Evolutionary conservation across 1,284 basidiomycete species (phyloP), one percentile per base, ranked within the genome.

Genomic region (Ustilago crameri): DNA sequence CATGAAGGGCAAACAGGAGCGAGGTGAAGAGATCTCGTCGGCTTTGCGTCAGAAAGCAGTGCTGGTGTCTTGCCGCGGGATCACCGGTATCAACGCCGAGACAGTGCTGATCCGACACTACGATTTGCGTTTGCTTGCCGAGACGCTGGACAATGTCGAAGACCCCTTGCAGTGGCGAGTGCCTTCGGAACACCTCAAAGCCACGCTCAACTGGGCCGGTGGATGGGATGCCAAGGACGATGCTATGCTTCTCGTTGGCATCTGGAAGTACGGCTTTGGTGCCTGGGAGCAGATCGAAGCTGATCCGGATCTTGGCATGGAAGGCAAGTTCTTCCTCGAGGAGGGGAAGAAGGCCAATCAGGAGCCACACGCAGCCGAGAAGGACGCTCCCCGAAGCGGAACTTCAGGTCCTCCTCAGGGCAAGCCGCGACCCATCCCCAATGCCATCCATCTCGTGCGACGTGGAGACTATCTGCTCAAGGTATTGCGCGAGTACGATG

Each of bases 281-380:
- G 93, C 91, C 74, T 99, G 96, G 96, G 96, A 98, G 82, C 87
- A 89, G 43, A 98, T 98, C 87, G 89, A 91, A 79, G 92, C 92
- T 81, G 96, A 99, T 83, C 84, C 89, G 3, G 88, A 89, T 55
- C 89, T 99, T 3, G 89, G 90, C 3, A 87, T 99, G 18, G 88
- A 90, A 3, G 93, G 91, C 84, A 96, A 95, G 83, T 95, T 98
- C 86, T 98, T 98, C 89, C 87, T 98, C 43, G 96, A 98, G 81
- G 95, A 97, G 82, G 92, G 90, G 78, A 81, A 79, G 68, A 95
- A 95, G 59, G 69, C 61, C 35, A 79, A 59, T 26, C 60, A 71
- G 35, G 68, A 69, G 30, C 57, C 63, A 3, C 51, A 60, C 23
- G 55, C 61, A n/a, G 52, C 51, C 15, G 71, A 74, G 22, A 70